Evolutionary conservation across 2,329 filamentous ascomycete species (phyloP), one percentile per base, ranked within the genome.

Genomic region (Claviceps humidiphila): DNA sequence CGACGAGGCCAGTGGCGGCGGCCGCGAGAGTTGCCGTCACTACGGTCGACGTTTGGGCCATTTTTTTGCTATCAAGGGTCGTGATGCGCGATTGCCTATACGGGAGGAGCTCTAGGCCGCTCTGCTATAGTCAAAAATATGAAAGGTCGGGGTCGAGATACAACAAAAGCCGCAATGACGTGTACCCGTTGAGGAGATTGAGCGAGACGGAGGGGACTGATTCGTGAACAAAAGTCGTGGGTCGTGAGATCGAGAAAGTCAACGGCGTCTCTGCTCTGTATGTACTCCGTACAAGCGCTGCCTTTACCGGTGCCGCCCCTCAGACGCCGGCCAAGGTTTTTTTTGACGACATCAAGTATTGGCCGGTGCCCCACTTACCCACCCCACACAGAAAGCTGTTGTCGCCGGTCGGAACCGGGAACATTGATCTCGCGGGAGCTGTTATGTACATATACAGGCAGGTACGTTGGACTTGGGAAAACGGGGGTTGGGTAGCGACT

Each of bases 11-110:
- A 50, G 79, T 78, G 53, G 78, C 78, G 58, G 77, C 68, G 49
- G 78, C 80, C 63, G 78, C 79, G 63, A 80, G 74, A 53, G 78
- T 78, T 65, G 79, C 77, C 65, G 78, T 80, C 66, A 79, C 74
- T 64, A 82, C 64, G 58, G 74, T 78, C 57, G 70, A 73, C 56
- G 74, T 68, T 65, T 76, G 74, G 57, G 77, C 69, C 70, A 72
- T 72, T 52, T 53, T 34, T 57, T 57, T 22, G n/a, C 13, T 26
- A 40, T 34, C 30, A 47, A 47, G 42, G 50, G 17, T 38, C 30
- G 17, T 43, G 26, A 43, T 49, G 49, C 26, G 41, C 26, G 41
- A 45, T 17, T 41, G 52, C 47, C 48, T 26, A 51, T 53, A 51
- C 22, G 52, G 50, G 49, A 47, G n/a, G n/a, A 24, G 37, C 17